Evolutionary conservation across 1,284 basidiomycete genomes (phyloP).

Genomic region (Cerrena zonata): DNA sequence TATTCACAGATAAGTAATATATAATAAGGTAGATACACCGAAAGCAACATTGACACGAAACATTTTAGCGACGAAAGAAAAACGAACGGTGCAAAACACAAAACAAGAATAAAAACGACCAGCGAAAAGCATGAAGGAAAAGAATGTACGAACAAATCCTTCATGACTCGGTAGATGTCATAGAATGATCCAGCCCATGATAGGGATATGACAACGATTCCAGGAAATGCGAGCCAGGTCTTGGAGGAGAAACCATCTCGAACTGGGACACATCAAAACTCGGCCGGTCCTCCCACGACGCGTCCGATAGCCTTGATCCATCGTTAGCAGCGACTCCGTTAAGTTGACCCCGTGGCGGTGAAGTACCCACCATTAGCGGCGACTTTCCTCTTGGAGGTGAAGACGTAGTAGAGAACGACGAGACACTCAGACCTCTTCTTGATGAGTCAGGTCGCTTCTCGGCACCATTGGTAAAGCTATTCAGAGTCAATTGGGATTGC

Average conservation of each 20-base stretch:
- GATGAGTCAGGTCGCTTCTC: conserved; percentile 19
- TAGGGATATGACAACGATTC: conserved; percentile 35
- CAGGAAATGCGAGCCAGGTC: conserved; percentile 13
- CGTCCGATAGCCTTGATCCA: conserved; percentile 27
- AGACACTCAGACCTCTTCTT: conserved; percentile 18
- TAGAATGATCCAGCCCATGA: conserved; percentile 31
- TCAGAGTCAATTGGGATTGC: conserved; percentile 26
- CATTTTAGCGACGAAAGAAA: too few species aligned
- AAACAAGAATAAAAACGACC: conserved; percentile 2
- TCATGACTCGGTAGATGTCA: conserved; percentile 19
- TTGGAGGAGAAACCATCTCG: conserved; percentile 30
- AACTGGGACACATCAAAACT: conserved; percentile 33
- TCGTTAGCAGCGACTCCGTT: too few species aligned
- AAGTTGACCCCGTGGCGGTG: conserved; percentile 29
- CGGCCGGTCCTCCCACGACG: conserved; percentile 28
- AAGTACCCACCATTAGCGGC: conserved; percentile 22
- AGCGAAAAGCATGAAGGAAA: neutral
- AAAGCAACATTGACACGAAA: neutral
- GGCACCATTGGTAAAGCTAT: conserved; percentile 4
- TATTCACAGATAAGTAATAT: neutral
- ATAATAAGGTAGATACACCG: neutral
- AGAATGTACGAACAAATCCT: neutral
- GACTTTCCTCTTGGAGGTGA: conserved; percentile 25
- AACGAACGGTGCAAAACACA: neutral
- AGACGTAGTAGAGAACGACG: conserved; percentile 20